Conservation (phyloP, 768 basidiomycete species). For the Suillus discolor region DNA sequence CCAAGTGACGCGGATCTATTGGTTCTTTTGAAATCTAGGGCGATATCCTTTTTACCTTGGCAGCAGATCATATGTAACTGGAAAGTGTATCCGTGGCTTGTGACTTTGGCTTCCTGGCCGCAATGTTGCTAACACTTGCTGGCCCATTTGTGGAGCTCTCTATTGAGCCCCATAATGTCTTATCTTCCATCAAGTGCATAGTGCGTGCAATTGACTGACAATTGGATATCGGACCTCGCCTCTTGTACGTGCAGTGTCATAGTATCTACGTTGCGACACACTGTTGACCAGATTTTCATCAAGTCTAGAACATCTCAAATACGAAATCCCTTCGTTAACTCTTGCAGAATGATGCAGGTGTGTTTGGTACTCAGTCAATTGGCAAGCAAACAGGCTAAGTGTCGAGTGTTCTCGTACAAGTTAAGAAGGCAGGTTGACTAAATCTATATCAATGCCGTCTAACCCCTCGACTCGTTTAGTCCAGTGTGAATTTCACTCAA, state of each 20-base stretch:
- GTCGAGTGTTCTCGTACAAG: no score
- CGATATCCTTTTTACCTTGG: not conserved
- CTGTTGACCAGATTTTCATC: not conserved
- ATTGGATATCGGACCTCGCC: not conserved
- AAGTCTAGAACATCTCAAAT: not conserved
- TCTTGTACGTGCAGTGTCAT: not conserved
- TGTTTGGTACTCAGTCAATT: not conserved
- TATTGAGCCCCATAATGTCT: not conserved
- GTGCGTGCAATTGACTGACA: not conserved
- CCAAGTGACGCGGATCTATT: not conserved
- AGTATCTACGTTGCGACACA: not conserved
- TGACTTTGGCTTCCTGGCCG: not conserved
- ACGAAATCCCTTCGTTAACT: not conserved
- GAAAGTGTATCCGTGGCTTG: not conserved
- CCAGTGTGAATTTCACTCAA: not conserved
- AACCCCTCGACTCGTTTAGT: not conserved
- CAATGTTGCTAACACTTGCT: not conserved
- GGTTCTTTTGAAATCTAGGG: not conserved
- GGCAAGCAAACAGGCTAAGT: not conserved
- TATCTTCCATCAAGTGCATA: not conserved
- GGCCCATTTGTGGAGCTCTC: not conserved
- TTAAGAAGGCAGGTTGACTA: not conserved
- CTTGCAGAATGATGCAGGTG: not conserved
- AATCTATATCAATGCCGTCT: not conserved
- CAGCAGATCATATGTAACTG: not conserved